Conservation (phyloP, 2,329 filamentous ascomycete species). For the Talaromyces sp. region DNA sequence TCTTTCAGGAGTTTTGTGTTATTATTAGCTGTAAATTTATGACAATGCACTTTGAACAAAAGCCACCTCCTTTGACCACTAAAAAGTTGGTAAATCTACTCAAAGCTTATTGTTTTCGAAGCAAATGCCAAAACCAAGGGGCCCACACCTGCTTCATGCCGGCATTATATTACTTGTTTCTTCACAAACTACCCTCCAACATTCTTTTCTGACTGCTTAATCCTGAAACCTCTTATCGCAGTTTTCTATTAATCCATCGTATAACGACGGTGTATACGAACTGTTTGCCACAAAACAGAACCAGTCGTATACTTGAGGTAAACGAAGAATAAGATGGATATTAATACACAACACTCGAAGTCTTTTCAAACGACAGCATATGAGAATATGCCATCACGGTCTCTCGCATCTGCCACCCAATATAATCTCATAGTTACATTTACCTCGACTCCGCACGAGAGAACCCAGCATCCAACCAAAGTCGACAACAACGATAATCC, state of each 20-base stretch:
- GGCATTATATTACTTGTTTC: neutral
- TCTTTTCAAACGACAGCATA: neutral
- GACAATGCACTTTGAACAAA: neutral
- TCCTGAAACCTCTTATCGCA: neutral
- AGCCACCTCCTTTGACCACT: neutral
- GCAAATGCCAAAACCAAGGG: neutral
- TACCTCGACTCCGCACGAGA: neutral
- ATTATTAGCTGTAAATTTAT: neutral
- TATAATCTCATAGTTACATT: neutral
- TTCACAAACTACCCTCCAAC: neutral
- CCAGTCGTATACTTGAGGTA: neutral
- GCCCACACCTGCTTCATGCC: neutral
- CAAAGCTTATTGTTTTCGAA: neutral
- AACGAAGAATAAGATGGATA: neutral
- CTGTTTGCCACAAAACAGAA: neutral
- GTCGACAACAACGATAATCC: neutral
- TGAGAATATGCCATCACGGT: neutral
- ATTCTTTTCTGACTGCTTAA: neutral
- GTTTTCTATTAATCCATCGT: neutral
- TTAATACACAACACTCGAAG: neutral
- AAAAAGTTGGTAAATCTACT: neutral
- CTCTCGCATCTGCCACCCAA: neutral
- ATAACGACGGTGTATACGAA: neutral
- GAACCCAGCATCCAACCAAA: neutral
- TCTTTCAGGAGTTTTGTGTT: neutral